Percentiles rank a stretch among this genome's conserved stretches.
These are phyloP conservation scores for Escovopsis sp. DNA, from an alignment of 2,329 filamentous ascomycete species.

Conservation along the genomic window DNA sequence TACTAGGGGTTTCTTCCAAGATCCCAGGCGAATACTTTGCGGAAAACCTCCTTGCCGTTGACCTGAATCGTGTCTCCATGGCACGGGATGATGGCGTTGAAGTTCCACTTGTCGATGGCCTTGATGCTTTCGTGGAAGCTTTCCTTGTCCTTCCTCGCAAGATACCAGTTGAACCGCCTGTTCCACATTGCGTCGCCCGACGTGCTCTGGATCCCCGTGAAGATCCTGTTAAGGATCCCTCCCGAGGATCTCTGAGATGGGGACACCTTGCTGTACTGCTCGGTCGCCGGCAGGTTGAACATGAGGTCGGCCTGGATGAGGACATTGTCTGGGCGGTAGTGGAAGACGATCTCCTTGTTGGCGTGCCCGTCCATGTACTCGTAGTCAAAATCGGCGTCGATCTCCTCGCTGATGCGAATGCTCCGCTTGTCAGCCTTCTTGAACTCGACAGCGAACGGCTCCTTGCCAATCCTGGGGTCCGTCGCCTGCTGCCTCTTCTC, in stretches of 20 bases:
- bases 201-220: conserved; percentile 43
- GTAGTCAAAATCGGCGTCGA: conserved; percentile 73
- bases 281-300: conserved; percentile 77
- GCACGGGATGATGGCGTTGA: conserved; percentile 73
- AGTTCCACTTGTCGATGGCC: conserved; percentile 67
- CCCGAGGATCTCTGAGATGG: conserved; percentile 15
- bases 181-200: conserved; percentile 54
- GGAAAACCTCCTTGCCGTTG: conserved; percentile 58
- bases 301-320: conserved; percentile 82
- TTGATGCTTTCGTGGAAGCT: conserved; percentile 56
- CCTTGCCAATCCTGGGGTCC: conserved; percentile 30
- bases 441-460: conserved; percentile 54
- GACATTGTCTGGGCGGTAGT: conserved; percentile 63
- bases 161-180: conserved; percentile 74
- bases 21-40: conserved; percentile 74
- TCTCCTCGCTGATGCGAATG: conserved; percentile 53
- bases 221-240: conserved; percentile 28
- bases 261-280: conserved; percentile 70
- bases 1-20: conserved; percentile 25
- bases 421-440: conserved; percentile 37
- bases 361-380: conserved; percentile 69
- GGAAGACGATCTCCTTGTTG: conserved; percentile 81
- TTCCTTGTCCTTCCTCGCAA: conserved; percentile 44
- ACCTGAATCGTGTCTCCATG: conserved; percentile 81
- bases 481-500: conserved; percentile 57